Percentiles rank a stretch among this genome's conserved stretches.
phyloP scores from a whole-genome alignment of 176 grass and related monocot species.

The Elaeis guineensis region DNA sequence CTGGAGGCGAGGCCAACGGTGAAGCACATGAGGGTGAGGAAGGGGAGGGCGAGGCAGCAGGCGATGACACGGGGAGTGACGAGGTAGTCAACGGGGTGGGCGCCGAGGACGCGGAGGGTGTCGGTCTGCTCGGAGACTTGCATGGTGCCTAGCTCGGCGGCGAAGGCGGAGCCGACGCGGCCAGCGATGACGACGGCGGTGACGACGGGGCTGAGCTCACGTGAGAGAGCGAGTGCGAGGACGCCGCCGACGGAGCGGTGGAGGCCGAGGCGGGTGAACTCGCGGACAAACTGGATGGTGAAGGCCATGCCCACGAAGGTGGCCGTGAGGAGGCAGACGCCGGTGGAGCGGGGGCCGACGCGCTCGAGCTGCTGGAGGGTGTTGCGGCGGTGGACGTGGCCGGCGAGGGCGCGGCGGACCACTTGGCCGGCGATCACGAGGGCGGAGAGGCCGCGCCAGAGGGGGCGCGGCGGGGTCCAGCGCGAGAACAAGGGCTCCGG shows the following conservation, averaged over 20 bases:
- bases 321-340: conserved; percentile 86
- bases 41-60: conserved; percentile 71
- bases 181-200: conserved; percentile 76
- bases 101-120: conserved; percentile 75
- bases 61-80: conserved; percentile 79
- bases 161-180: conserved; percentile 88
- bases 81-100: conserved; percentile 86
- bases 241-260: conserved; percentile 94
- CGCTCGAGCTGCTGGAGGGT: conserved; percentile 80
- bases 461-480: conserved; percentile 59
- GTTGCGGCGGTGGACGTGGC: conserved; percentile 78
- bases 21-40: conserved; percentile 82
- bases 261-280: conserved; percentile 95
- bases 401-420: conserved; percentile 56
- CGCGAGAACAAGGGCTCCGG: conserved; percentile 23
- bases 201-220: conserved; percentile 88
- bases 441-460: conserved; percentile 84
- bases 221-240: conserved; percentile 76
- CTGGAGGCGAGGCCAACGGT: conserved; percentile 72
- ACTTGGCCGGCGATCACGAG: conserved; percentile 83
- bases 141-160: conserved; percentile 96
- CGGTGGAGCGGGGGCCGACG: conserved; percentile 65
- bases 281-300: conserved; percentile 99
- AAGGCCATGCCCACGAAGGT: conserved; percentile 98
- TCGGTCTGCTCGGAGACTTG: conserved; percentile 97